Percentiles rank a stretch among this genome's conserved stretches.
Conservation (phyloP, 495 filamentous ascomycete species). For the Xylaria palmicola region DNA sequence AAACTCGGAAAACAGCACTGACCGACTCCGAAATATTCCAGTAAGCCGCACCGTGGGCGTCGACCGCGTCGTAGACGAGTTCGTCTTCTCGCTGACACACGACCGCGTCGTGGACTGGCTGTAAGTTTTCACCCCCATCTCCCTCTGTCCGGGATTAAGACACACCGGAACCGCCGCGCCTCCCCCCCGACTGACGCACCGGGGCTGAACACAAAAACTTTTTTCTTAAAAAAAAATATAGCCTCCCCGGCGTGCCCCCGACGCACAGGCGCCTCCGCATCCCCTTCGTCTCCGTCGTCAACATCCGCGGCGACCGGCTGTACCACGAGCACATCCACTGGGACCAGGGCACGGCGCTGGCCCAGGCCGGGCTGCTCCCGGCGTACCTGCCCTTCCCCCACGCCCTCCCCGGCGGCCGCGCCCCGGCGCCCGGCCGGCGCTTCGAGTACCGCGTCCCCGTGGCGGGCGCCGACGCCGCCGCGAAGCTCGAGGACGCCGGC, state of each 20-base stretch:
- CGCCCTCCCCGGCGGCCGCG: slow-evolving; percentile 41
- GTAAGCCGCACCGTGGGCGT: slow-evolving; percentile 66
- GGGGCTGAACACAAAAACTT: too few species aligned
- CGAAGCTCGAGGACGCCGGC: slow-evolving; percentile 64
- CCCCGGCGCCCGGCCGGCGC: slow-evolving; percentile 38
- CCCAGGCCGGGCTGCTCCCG: slow-evolving; percentile 72
- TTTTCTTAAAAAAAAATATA: too few species aligned
- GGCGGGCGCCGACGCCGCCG: slow-evolving; percentile 63
- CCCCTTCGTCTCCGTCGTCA: slow-evolving; percentile 72
- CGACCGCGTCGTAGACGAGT: slow-evolving; percentile 58
- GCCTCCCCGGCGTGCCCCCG: slow-evolving; percentile 69
- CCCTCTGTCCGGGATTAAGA: neutral
- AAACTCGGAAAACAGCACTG: too few species aligned
- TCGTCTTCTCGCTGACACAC: slow-evolving; percentile 66
- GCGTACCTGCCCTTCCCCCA: slow-evolving; percentile 59
- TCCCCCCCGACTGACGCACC: neutral
- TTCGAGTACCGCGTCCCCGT: slow-evolving; percentile 69
- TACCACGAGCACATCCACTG: slow-evolving; percentile 85
- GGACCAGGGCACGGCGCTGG: slow-evolving; percentile 81
- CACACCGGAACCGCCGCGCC: neutral
- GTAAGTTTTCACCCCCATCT: slow-evolving; percentile 25
- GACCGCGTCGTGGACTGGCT: slow-evolving; percentile 75
- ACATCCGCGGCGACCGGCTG: slow-evolving; percentile 68
- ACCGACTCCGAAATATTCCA: too few species aligned
- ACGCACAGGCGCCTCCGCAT: slow-evolving; percentile 68